phyloP scores from a whole-genome alignment of 495 filamentous ascomycete species.

The Tuber umbilicatum region DNA sequence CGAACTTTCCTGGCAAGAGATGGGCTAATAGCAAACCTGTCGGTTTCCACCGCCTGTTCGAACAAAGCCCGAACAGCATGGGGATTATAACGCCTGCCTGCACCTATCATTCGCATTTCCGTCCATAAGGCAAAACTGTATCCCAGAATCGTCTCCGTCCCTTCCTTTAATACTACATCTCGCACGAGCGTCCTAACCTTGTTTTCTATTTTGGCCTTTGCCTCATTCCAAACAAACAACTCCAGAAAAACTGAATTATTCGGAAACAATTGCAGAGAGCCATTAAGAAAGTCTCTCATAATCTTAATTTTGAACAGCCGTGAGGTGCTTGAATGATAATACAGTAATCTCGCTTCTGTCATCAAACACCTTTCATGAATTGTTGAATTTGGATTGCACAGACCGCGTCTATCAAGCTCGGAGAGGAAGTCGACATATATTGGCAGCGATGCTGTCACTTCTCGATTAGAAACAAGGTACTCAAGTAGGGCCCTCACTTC shows the following conservation, averaged over 20 bases:
- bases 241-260: conserved; percentile 71
- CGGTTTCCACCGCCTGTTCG: conserved; percentile 56
- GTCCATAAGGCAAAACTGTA: conserved; percentile 62
- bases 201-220: conserved; percentile 62
- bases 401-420: conserved; percentile 27
- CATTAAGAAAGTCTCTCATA: conserved; percentile 54
- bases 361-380: conserved; percentile 59
- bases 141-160: conserved; percentile 49
- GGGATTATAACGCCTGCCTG: conserved; percentile 48
- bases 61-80: conserved; percentile 62
- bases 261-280: conserved; percentile 60
- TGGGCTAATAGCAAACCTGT: conserved; percentile 24
- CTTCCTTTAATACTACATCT: conserved; percentile 45
- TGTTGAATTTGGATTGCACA: conserved; percentile 22
- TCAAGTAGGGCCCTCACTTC: conserved; percentile 58
- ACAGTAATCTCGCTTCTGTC: conserved; percentile 59
- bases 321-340: conserved; percentile 53
- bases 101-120: conserved; percentile 51
- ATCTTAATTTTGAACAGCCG: conserved; percentile 57
- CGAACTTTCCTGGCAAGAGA: not conserved
- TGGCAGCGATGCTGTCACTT: conserved; percentile 18
- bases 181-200: conserved; percentile 58
- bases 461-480: conserved; percentile 52
- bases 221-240: conserved; percentile 64
- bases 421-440: conserved; percentile 27